Percentiles rank a stretch among this genome's conserved stretches.
phyloP scores from a whole-genome alignment of 164 flowering plant species.

The Vitis rupestris region DNA sequence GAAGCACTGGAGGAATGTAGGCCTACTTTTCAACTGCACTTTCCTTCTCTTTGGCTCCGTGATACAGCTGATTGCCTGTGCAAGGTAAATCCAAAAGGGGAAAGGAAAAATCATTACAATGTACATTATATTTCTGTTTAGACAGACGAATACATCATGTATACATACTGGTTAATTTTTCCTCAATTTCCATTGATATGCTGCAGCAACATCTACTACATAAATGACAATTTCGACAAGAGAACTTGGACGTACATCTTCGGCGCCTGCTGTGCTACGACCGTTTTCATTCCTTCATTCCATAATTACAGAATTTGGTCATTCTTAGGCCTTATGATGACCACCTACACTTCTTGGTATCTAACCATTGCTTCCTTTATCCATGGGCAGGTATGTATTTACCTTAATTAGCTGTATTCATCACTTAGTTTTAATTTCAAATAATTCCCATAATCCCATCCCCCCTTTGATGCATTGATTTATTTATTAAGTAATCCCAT shows the following conservation, averaged over 20 bases:
- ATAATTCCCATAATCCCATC: neutral
- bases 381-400: conserved; percentile 62
- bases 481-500: neutral
- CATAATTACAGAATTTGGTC: conserved; percentile 81
- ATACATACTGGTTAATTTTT: too few species aligned
- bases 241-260: conserved; percentile 81
- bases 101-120: neutral
- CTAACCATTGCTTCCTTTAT: conserved; percentile 66
- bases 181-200: neutral
- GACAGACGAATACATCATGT: too few species aligned
- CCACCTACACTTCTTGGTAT: conserved; percentile 75
- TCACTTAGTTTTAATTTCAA: conserved; percentile 1
- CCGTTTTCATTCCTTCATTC: conserved; percentile 75
- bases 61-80: conserved; percentile 75
- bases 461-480: neutral
- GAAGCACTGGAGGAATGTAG: conserved; percentile 66
- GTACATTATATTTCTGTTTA: neutral
- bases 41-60: conserved; percentile 78
- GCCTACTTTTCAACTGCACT: conserved; percentile 74
- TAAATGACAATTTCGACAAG: conserved; percentile 75
- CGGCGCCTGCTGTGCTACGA: conserved; percentile 81
- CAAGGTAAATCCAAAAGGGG: conserved; percentile 38
- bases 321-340: conserved; percentile 66
- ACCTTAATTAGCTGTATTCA: neutral
- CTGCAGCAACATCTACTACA: conserved; percentile 78